Evolutionary conservation across 495 filamentous ascomycete genomes (phyloP).

Genomic region (Lindgomyces ingoldianus): DNA sequence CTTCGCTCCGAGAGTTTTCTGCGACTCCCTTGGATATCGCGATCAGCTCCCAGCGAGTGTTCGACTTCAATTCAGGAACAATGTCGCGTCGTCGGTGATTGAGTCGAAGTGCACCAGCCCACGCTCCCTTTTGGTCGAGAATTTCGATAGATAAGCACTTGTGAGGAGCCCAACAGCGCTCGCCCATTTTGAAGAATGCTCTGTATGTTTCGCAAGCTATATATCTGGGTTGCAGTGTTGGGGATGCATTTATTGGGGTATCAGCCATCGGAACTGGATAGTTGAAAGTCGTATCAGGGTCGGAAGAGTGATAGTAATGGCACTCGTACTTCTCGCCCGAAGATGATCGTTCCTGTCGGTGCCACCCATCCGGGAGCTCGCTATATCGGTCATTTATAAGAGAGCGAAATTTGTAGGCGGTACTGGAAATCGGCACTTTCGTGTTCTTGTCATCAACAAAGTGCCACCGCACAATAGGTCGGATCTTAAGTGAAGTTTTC

Average conservation of each 20-base stretch:
- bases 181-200: not conserved
- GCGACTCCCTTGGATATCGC: not conserved
- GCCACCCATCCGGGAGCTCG: not conserved
- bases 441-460: not conserved
- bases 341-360: not conserved
- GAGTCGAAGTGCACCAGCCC: not conserved
- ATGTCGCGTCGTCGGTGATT: not conserved
- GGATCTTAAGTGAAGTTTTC: not conserved
- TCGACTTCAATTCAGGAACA: not conserved
- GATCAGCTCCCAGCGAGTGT: not conserved
- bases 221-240: not conserved
- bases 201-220: not conserved
- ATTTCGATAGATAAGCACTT: not conserved
- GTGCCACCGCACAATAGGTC: not conserved
- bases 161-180: not conserved
- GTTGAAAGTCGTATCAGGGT: not conserved
- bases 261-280: not conserved
- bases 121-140: not conserved
- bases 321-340: not conserved
- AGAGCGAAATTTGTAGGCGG: not conserved
- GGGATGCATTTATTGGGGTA: not conserved
- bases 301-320: not conserved
- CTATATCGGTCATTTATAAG: not conserved
- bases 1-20: not conserved
- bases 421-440: not conserved